These are phyloP conservation scores for Allomyces macrogynus DNA, from an alignment of 192 early-diverging fungal species.

Conservation along the genomic window DNA sequence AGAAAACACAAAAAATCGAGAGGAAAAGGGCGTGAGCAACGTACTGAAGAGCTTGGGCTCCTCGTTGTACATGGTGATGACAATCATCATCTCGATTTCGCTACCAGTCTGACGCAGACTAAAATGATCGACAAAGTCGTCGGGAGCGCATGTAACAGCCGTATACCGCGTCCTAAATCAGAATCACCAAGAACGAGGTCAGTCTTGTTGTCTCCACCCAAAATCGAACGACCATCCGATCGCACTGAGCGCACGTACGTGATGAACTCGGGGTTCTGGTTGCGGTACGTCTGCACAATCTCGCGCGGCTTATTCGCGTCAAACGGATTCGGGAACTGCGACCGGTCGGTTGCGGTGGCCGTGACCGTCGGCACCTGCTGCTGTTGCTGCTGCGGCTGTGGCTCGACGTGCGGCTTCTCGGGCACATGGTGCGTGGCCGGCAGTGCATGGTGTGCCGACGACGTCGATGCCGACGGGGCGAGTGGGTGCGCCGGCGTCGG, in stretches of 20 bases:
- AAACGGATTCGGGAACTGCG: background rate
- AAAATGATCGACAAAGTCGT: conserved; percentile 61
- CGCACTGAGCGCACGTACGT: too few species aligned
- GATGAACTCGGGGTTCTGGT: background rate
- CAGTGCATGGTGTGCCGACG: background rate
- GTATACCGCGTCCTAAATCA: conserved; percentile 58
- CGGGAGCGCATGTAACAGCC: conserved; percentile 65
- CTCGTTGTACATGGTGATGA: conserved; percentile 66
- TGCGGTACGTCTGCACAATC: background rate
- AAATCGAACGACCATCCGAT: background rate
- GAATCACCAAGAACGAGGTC: too few species aligned
- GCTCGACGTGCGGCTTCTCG: background rate
- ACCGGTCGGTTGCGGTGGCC: background rate
- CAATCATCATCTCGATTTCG: conserved; percentile 57
- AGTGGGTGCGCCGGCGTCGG: too few species aligned
- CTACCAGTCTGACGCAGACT: conserved; percentile 42
- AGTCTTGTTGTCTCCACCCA: background rate
- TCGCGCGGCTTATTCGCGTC: too few species aligned
- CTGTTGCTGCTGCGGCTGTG: background rate
- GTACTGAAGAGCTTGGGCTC: conserved; percentile 7
- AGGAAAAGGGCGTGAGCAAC: background rate
- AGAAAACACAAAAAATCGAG: background rate
- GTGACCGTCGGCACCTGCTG: background rate
- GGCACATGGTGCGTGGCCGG: background rate
- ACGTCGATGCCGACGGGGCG: too few species aligned